phyloP scores from a whole-genome alignment of 257 asterid species.

The Pogostemon cablin region DNA sequence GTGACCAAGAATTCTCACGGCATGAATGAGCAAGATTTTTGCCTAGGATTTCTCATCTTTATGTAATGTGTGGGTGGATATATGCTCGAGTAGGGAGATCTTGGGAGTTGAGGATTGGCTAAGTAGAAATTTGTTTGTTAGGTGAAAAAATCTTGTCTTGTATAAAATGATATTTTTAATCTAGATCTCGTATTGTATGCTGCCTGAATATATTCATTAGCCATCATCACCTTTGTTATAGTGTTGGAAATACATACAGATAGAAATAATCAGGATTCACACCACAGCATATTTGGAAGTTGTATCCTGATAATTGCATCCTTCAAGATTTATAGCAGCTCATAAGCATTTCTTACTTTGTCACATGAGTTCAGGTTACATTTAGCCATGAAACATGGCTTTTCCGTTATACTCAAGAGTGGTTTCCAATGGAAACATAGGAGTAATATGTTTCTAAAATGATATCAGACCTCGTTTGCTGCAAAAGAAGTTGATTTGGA shows the following conservation, averaged over 20 bases:
- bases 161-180: background rate
- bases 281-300: background rate
- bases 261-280: background rate
- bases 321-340: background rate
- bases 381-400: slow-evolving; percentile 59
- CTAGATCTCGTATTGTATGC: background rate
- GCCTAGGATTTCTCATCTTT: too few species aligned
- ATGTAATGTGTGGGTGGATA: too few species aligned
- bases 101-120: too few species aligned
- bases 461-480: too few species aligned
- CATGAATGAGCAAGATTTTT: too few species aligned
- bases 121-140: too few species aligned
- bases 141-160: too few species aligned
- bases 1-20: too few species aligned
- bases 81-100: too few species aligned
- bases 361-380: slow-evolving; percentile 33
- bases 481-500: too few species aligned
- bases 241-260: background rate
- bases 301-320: background rate
- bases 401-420: slow-evolving; percentile 58
- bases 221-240: too few species aligned
- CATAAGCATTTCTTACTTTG: slow-evolving; percentile 23
- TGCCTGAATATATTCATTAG: background rate
- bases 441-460: too few species aligned
- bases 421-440: slow-evolving; percentile 36